Percentiles rank a stretch among this genome's conserved stretches.
phyloP scores from a whole-genome alignment of 1,284 basidiomycete genomes.

The Fomitopsis palustris region DNA sequence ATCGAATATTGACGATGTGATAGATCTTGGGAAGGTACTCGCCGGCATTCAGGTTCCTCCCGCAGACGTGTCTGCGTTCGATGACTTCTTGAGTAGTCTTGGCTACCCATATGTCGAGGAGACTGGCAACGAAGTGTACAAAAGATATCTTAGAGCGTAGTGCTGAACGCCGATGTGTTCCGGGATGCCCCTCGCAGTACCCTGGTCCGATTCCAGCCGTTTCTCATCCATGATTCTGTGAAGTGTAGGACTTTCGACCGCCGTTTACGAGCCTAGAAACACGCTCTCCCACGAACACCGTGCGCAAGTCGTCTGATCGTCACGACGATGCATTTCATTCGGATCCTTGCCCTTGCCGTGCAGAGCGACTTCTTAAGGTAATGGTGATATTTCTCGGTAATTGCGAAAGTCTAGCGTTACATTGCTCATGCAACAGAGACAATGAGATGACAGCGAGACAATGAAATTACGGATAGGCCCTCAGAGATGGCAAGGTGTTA shows the following conservation, averaged over 20 bases:
- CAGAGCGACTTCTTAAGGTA: too few species aligned
- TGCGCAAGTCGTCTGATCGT: too few species aligned
- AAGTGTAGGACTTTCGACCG: too few species aligned
- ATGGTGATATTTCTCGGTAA: background rate
- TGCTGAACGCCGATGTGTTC: background rate
- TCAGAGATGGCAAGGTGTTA: background rate
- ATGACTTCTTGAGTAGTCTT: slow-evolving; percentile 72
- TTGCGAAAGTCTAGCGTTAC: background rate
- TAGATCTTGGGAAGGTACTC: slow-evolving; percentile 89
- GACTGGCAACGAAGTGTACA: slow-evolving; percentile 87
- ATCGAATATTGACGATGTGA: background rate
- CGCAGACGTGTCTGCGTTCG: slow-evolving; percentile 62
- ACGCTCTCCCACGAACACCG: too few species aligned
- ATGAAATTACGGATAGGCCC: background rate
- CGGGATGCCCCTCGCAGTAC: background rate
- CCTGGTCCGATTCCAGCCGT: background rate
- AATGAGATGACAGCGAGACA: background rate
- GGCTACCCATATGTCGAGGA: slow-evolving; percentile 93
- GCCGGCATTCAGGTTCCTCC: slow-evolving; percentile 92
- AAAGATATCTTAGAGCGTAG: slow-evolving; percentile 56
- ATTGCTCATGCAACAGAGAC: background rate
- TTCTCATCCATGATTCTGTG: background rate
- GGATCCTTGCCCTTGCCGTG: too few species aligned
- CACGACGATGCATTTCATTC: too few species aligned
- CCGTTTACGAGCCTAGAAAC: too few species aligned